phyloP scores from a whole-genome alignment of 2,329 filamentous ascomycete genomes.

The Hymenotorrendiella dingleyae region DNA sequence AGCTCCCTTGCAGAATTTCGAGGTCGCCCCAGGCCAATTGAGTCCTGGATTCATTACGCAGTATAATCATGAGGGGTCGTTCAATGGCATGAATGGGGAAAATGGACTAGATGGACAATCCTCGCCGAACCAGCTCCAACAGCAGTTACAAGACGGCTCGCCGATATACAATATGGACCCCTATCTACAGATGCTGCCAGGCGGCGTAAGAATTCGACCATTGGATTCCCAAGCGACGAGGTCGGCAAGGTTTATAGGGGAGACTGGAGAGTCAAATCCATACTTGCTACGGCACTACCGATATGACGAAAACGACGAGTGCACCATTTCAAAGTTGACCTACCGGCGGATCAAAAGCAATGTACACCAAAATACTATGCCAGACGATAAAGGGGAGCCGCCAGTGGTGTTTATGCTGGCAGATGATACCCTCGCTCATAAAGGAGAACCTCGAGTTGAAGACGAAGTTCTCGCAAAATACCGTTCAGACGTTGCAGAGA shows the following conservation, averaged over 20 bases:
- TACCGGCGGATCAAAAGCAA: slow-evolving; percentile 26
- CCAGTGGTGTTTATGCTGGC: slow-evolving; percentile 30
- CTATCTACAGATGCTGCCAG: slow-evolving; percentile 22
- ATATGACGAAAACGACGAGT: slow-evolving; percentile 30
- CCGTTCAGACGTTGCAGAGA: slow-evolving; percentile 22
- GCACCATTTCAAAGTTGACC: slow-evolving; percentile 29
- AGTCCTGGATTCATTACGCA: slow-evolving; percentile 27
- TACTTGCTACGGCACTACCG: slow-evolving; percentile 27
- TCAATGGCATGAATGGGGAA: slow-evolving; percentile 23
- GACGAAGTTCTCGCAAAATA: slow-evolving; percentile 24
- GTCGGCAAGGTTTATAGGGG: slow-evolving; percentile 28
- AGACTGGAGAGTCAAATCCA: slow-evolving; percentile 30
- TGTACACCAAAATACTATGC: slow-evolving; percentile 16
- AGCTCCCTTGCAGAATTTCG: slow-evolving; percentile 25
- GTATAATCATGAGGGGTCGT: slow-evolving; percentile 23
- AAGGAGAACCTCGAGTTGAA: slow-evolving; percentile 29
- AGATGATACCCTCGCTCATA: slow-evolving; percentile 26
- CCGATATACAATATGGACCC: slow-evolving; percentile 26
- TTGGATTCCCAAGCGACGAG: slow-evolving; percentile 24
- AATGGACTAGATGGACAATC: slow-evolving; percentile 15
- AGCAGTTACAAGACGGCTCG: slow-evolving; percentile 22
- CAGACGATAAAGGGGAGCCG: slow-evolving; percentile 23
- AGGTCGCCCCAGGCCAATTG: slow-evolving; percentile 19
- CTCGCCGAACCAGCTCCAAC: slow-evolving; percentile 22
- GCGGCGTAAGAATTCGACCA: slow-evolving; percentile 20